Evolutionary conservation across 2,329 filamentous ascomycete species (phyloP).

Genomic region (Incumbomyces delicatus): DNA sequence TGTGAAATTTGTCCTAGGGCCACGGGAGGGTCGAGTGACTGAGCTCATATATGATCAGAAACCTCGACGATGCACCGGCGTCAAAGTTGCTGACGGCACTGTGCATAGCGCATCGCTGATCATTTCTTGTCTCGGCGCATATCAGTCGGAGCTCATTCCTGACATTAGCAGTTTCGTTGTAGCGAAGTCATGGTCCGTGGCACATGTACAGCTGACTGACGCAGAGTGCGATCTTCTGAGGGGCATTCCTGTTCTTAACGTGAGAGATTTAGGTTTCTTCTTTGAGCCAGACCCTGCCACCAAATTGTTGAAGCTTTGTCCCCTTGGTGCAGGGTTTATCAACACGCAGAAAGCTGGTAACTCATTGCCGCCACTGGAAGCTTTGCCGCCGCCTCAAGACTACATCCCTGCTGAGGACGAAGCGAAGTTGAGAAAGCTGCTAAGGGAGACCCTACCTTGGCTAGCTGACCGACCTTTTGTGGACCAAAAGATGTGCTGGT

Average conservation of each 20-base stretch:
- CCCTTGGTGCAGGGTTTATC: conserved; percentile 47
- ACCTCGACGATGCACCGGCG: conserved; percentile 24
- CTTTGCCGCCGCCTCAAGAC: conserved; percentile 21
- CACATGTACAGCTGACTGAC: conserved; percentile 48
- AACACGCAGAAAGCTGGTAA: conserved; percentile 36
- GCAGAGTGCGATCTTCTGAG: conserved; percentile 45
- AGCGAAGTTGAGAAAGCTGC: conserved; percentile 39
- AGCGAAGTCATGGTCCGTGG: conserved; percentile 51
- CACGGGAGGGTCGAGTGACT: conserved; percentile 28
- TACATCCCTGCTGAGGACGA: conserved; percentile 49
- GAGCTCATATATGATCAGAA: conserved; percentile 30
- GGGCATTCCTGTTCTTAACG: conserved; percentile 52
- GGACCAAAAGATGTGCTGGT: conserved; percentile 52
- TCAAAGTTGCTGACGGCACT: conserved; percentile 31
- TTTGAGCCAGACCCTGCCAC: conserved; percentile 55
- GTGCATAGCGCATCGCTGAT: conserved; percentile 1
- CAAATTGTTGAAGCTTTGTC: conserved; percentile 50
- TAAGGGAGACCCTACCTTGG: conserved; percentile 43
- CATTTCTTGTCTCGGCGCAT: conserved; percentile 33
- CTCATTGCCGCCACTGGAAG: conserved; percentile 34
- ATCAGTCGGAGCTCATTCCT: conserved; percentile 39
- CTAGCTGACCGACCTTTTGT: conserved; percentile 49
- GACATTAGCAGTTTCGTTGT: conserved; percentile 41
- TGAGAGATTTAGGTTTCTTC: conserved; percentile 54
- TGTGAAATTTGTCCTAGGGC: conserved; percentile 38